Percentiles rank a stretch among this genome's conserved stretches.
Conservation (phyloP, 164 flowering plant genomes). For the Liriodendron chinense region DNA sequence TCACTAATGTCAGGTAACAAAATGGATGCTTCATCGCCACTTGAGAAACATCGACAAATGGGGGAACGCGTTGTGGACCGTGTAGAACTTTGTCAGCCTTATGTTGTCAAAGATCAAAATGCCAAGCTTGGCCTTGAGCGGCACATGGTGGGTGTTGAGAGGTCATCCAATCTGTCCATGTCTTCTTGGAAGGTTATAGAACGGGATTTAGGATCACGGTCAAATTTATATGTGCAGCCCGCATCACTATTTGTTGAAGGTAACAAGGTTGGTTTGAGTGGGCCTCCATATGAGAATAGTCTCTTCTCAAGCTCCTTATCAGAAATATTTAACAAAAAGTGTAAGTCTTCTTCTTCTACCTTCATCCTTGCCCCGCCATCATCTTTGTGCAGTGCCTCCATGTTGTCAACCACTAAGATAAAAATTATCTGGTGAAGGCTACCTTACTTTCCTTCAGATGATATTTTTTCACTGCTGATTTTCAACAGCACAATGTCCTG, state of each 20-base stretch:
- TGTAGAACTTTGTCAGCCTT: constrained; percentile 18
- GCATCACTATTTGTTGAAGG: constrained; percentile 24
- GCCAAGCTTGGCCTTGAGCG: constrained; percentile 18
- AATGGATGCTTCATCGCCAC: constrained; percentile 36
- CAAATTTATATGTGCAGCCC: constrained; percentile 25
- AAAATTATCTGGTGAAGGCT: not conserved
- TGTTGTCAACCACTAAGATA: not conserved
- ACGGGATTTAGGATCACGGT: constrained; percentile 30
- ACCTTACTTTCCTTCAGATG: not conserved
- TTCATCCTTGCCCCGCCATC: not conserved
- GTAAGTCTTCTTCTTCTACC: constrained; percentile 32
- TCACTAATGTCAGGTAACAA: constrained; percentile 25
- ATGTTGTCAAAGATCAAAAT: constrained; percentile 25
- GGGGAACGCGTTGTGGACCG: constrained; percentile 31
- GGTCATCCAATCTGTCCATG: constrained; percentile 34
- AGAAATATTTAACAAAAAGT: constrained; percentile 56
- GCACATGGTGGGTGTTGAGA: constrained; percentile 32
- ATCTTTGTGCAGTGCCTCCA: not conserved
- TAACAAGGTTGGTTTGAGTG: constrained; percentile 27
- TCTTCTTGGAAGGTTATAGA: constrained; percentile 36
- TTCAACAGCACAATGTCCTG: not conserved
- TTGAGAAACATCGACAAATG: constrained; percentile 29
- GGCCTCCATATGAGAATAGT: constrained; percentile 56
- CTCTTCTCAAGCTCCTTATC: constrained; percentile 83
- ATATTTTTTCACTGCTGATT: not conserved